These are phyloP conservation scores for Marsdenia floribunda DNA, from an alignment of 257 asterid genomes.

Conservation along the genomic window DNA sequence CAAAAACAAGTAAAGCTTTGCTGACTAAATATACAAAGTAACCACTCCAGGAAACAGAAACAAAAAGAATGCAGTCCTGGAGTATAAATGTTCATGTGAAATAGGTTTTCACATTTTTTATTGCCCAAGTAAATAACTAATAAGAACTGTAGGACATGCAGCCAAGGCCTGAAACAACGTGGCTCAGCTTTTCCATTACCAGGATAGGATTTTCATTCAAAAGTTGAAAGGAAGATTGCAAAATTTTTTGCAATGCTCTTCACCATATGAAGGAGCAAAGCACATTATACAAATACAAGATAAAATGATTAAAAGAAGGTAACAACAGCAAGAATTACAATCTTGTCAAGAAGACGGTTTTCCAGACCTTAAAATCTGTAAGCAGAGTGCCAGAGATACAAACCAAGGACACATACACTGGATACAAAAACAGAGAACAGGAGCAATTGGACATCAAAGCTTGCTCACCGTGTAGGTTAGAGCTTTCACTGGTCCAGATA, in stretches of 20 bases:
- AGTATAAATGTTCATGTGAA: neutral
- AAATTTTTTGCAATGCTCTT: neutral
- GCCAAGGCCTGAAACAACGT: neutral
- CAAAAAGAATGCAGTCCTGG: neutral
- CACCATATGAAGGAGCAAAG: neutral
- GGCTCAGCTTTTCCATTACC: neutral
- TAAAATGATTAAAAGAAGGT: no score
- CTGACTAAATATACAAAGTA: constrained; percentile 20
- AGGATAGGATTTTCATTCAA: constrained; percentile 6
- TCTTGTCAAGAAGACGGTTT: neutral
- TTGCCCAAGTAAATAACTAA: neutral
- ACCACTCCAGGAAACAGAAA: neutral
- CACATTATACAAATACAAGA: neutral
- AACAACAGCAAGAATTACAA: neutral
- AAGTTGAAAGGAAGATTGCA: neutral
- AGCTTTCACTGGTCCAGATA: constrained; percentile 97
- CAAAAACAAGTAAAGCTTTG: neutral
- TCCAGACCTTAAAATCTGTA: neutral
- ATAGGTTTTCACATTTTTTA: neutral
- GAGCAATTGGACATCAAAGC: neutral
- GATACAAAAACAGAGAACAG: constrained; percentile 34
- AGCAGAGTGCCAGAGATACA: neutral
- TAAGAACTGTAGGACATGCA: neutral
- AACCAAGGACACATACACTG: constrained; percentile 7
- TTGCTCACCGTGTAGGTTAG: constrained; percentile 73